Base-by-base conservation (phyloP, 352 stramenopile species). In the Elongisporangium prolatum region DNA sequence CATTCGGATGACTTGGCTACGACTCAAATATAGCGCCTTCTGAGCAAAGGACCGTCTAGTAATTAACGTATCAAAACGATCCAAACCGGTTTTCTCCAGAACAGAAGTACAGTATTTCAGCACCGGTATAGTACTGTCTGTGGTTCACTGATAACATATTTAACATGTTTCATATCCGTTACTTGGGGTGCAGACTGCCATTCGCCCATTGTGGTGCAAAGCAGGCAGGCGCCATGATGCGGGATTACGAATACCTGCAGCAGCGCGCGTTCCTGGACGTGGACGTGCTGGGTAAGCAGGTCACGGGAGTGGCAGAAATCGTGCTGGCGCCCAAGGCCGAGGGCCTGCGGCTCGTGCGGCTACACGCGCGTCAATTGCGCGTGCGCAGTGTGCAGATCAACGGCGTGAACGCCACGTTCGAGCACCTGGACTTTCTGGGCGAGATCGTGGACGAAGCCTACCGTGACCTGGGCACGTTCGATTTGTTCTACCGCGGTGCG, bases 221-320 rank as follows among this genome's bases (percentile, higher is more conserved):
- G 7, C 28, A 44, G 34, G 34, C 34, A 44, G 34, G 34, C 34
- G 34, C 34, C 20, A 92, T 90, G 81, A 94, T 94, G 69, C 63
- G 72, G 34, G 83, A 94, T 66, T 94, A 86, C 62, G 83, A 93
- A 65, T 93, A 92, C 60, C 70, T 94, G 66, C 82, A 94, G 67
- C 83, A 94, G 74, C 83, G 83, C 52, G 76, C 77, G 68, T 86
- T 76, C 59, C 73, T 94, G 57, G 73, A 74, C 55, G 78, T 94
- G 58, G 81, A 94, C 58, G 74, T 93, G 67, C 67, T 93, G 64
- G 76, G 74, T n/a, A 68, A 70, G 40, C 68, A 72, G 37, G 56
- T 94, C 13, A 52, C 61, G 14, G 83, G 85, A 52, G 80, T 91
- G 18, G 77, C 80, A 0, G 85, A 94, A 63, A 70, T 94, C 34